Evolutionary conservation across 441 rosid species (phyloP), one percentile per base, ranked within the genome.

Genomic region (Adansonia madagascariensis): DNA sequence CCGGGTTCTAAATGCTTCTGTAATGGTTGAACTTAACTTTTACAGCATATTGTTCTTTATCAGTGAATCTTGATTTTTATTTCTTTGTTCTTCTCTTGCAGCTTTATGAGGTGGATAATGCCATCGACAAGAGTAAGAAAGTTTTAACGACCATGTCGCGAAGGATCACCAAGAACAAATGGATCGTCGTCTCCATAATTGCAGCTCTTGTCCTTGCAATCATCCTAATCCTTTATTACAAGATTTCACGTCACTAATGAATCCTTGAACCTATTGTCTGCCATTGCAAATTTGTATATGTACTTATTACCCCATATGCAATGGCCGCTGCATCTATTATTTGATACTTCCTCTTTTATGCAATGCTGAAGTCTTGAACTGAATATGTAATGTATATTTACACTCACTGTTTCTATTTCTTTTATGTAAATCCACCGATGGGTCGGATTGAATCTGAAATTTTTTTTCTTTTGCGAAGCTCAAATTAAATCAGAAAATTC

Each of bases 61-160:
- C 60, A 0, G 14, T 15, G 74, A 14, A 50, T 31, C 60, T 50
- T 15, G 74, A 70, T 70, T 50, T 15, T 14, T 0, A 8, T 50
- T 24, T 50, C 22, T 24, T 59, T 59, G 14, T 20, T 20, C 11
- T 47, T 55, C 10, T n/a, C 44, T 43, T 78, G 79, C 85, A 90
- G 92, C 89, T 90, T 74, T 89, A 84, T 4, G 88, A 88, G 74
- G 92, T 90, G 12, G 92, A 91, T 77, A 91, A 85, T 67, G 90
- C 92, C 75, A 91, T 89, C 39, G 89, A 87, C 86, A 88, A 91
- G 89, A 91, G 94, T 78, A 87, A 91, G 83, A 91, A 84, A 70
- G 80, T 91, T 60, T 78, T 89, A 82, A 84, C 87, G 4, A 77
- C 88, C 73, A 91, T 89, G 94, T 89, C 91, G 0, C 81, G 88